These are phyloP conservation scores for Psilocybe subaeruginosa DNA, from an alignment of 768 basidiomycete genomes.

Conservation along the genomic window DNA sequence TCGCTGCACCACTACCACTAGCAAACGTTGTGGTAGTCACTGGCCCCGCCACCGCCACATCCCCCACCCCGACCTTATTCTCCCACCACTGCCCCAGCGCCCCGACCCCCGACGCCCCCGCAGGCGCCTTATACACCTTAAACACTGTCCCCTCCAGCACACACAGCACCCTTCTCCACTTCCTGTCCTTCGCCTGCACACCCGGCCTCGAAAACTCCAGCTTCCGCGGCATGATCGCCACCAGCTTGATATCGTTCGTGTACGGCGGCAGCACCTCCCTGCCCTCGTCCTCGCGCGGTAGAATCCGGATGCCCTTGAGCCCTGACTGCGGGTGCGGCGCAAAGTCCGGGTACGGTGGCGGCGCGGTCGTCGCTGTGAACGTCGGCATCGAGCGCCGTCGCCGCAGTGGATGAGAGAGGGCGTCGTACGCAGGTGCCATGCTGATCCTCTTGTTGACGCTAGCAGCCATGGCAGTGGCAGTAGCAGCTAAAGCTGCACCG, in stretches of 20 bases:
- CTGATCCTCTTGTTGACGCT: constrained; percentile 30
- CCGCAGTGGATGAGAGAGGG: constrained; percentile 44
- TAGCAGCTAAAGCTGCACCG: neutral
- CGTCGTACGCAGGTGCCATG: constrained; percentile 32
- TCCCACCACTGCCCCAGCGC: constrained; percentile 78
- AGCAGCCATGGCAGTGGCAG: neutral
- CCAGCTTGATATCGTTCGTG: constrained; percentile 79
- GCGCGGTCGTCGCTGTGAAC: constrained; percentile 55
- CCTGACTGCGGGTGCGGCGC: constrained; percentile 12
- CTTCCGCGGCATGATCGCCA: constrained; percentile 85
- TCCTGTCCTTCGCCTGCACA: constrained; percentile 85
- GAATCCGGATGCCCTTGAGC: constrained; percentile 29
- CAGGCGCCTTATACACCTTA: constrained; percentile 64
- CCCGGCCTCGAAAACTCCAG: constrained; percentile 91
- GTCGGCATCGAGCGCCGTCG: constrained; percentile 75
- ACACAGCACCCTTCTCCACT: constrained; percentile 88
- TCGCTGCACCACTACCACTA: constrained; percentile 19
- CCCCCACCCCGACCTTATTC: constrained; percentile 72
- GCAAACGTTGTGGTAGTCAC: constrained; percentile 25
- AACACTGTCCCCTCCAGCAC: constrained; percentile 93
- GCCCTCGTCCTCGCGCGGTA: constrained; percentile 82
- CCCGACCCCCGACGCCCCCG: constrained; percentile 47
- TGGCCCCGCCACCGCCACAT: constrained; percentile 35
- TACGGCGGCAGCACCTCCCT: constrained; percentile 80
- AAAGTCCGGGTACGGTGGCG: constrained; percentile 56